A percentile compares a stretch with the other conserved stretches of the same genome.
Conservation (phyloP, 768 basidiomycete genomes). For the Trametes maxima region DNA sequence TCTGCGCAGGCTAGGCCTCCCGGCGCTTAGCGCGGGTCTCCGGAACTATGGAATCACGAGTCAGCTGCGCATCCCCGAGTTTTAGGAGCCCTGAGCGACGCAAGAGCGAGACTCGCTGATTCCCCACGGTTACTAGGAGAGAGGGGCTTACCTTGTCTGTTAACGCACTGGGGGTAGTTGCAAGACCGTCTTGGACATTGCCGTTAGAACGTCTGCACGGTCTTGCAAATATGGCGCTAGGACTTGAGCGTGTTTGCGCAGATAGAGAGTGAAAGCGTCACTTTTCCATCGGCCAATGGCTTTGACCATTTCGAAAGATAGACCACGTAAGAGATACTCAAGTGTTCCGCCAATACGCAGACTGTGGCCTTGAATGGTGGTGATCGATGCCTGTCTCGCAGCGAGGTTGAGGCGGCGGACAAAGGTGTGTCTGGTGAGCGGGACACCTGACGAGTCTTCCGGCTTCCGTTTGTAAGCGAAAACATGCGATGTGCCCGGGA, state of each 20-base stretch:
- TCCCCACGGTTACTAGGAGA: too few species aligned
- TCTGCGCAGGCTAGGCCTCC: too few species aligned
- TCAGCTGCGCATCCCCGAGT: too few species aligned
- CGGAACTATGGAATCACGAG: too few species aligned
- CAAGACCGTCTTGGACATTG: neutral
- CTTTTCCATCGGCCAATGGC: slow-evolving; percentile 39
- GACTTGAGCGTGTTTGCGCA: slow-evolving; percentile 32
- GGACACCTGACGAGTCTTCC: too few species aligned
- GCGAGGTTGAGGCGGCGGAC: neutral
- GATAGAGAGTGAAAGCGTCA: slow-evolving; percentile 35
- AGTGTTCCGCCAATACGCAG: neutral
- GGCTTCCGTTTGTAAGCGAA: too few species aligned
- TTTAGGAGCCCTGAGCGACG: too few species aligned
- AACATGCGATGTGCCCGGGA: too few species aligned
- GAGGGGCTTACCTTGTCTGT: neutral
- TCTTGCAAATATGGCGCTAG: slow-evolving; percentile 19
- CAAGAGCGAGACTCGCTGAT: too few species aligned
- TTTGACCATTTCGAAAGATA: slow-evolving; percentile 37
- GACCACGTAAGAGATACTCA: slow-evolving; percentile 4
- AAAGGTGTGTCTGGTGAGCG: too few species aligned
- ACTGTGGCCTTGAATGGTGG: neutral
- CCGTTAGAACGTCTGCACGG: neutral
- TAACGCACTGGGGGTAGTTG: neutral
- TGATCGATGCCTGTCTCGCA: neutral
- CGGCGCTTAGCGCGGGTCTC: too few species aligned